These are phyloP conservation scores for Nasturtium officinale DNA, from an alignment of 345 rosid species.

Conservation along the genomic window DNA sequence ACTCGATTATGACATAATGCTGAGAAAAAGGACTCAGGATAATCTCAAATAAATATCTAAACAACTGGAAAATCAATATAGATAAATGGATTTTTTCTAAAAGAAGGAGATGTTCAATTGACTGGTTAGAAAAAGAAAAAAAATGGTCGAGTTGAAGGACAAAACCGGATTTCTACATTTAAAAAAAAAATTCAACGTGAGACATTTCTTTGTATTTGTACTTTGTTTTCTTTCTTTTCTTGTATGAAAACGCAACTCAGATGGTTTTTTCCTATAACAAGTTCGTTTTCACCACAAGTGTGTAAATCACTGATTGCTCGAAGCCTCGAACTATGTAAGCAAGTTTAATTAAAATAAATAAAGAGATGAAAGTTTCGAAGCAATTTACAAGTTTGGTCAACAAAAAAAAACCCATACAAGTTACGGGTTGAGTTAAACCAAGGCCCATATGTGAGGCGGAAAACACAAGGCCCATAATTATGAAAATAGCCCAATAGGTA, in stretches of 20 bases:
- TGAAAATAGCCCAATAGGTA: neutral
- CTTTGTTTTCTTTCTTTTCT: neutral
- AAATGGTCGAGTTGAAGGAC: neutral
- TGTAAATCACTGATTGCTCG: neutral
- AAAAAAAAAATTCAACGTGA: too few species aligned
- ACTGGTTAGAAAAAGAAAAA: neutral
- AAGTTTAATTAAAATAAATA: too few species aligned
- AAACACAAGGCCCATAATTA: neutral
- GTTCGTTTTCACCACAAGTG: neutral
- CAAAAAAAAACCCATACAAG: too few species aligned
- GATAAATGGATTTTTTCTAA: neutral
- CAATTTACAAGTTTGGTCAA: too few species aligned
- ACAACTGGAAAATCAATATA: neutral
- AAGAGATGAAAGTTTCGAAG: neutral
- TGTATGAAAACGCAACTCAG: neutral
- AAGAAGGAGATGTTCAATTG: neutral
- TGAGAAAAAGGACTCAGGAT: constrained; percentile 3
- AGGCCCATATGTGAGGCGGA: neutral
- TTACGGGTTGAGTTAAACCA: neutral
- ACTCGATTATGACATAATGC: constrained; percentile 1
- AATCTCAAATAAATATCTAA: constrained; percentile 10
- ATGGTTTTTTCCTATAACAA: neutral
- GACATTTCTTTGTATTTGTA: neutral
- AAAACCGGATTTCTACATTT: too few species aligned
- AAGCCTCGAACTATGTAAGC: too few species aligned